These are phyloP conservation scores for Jatropha multifida DNA, from an alignment of 441 rosid genomes.

Conservation along the genomic window DNA sequence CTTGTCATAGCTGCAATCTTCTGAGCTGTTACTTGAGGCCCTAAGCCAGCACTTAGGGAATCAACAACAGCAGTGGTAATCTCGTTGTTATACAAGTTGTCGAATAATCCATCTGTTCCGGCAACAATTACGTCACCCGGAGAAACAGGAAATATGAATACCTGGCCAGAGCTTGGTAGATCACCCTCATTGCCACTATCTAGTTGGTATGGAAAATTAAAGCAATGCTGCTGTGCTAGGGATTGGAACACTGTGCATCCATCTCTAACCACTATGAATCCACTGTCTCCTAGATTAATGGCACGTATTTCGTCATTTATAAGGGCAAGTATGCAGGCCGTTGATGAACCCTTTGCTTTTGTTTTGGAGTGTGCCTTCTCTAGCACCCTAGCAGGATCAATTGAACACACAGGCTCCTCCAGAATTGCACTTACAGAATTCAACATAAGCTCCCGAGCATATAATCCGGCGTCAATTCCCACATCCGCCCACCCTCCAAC, in stretches of 20 bases:
- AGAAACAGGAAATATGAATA: slow-evolving; percentile 66
- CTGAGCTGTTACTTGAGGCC: slow-evolving; percentile 67
- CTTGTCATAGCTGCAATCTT: slow-evolving; percentile 92
- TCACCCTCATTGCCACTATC: slow-evolving; percentile 64
- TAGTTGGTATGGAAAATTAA: slow-evolving; percentile 79
- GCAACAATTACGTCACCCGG: slow-evolving; percentile 81
- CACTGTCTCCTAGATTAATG: slow-evolving; percentile 84
- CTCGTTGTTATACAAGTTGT: slow-evolving; percentile 82
- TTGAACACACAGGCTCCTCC: slow-evolving; percentile 66
- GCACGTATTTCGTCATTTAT: slow-evolving; percentile 60
- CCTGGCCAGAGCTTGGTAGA: slow-evolving; percentile 72
- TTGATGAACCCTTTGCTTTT: slow-evolving; percentile 84
- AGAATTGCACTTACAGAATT: slow-evolving; percentile 66
- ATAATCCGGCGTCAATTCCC: slow-evolving; percentile 73
- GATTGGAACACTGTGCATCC: slow-evolving; percentile 78
- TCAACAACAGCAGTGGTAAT: slow-evolving; percentile 70
- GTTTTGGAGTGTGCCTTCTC: slow-evolving; percentile 79
- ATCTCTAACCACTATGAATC: slow-evolving; percentile 86
- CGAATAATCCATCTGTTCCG: slow-evolving; percentile 92
- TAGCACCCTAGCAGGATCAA: slow-evolving; percentile 70
- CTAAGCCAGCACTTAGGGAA: slow-evolving; percentile 61
- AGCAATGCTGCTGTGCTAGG: slow-evolving; percentile 86
- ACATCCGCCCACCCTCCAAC: slow-evolving; percentile 97
- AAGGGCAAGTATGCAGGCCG: slow-evolving; percentile 83
- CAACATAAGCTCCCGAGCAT: slow-evolving; percentile 82